Conservation (phyloP, 1,284 basidiomycete genomes). For the Fereydounia khargensis region DNA sequence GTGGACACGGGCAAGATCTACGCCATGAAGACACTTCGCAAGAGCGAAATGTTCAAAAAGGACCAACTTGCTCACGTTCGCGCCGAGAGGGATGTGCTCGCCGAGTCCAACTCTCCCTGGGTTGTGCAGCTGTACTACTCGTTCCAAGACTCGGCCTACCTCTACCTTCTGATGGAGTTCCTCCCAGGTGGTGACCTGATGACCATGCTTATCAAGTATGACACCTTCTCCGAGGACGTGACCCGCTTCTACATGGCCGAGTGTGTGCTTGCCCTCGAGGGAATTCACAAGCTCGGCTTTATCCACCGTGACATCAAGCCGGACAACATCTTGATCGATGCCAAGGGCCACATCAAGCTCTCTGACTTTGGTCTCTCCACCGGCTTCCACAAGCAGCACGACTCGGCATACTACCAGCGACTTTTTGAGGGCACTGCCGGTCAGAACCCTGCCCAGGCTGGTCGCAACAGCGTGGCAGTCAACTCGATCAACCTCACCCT, state of each 20-base stretch:
- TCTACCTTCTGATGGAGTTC: slow-evolving; percentile 99
- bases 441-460: slow-evolving; percentile 36
- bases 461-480: slow-evolving; percentile 55
- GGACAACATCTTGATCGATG: slow-evolving; percentile 95
- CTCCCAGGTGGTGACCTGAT: slow-evolving; percentile 95
- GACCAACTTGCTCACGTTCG: slow-evolving; percentile 96
- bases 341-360: slow-evolving; percentile 87
- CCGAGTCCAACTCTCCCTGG: slow-evolving; percentile 96
- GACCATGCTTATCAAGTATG: slow-evolving; percentile 99
- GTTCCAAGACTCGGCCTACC: slow-evolving; percentile 92
- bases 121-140: slow-evolving; percentile 98
- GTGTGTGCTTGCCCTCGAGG: slow-evolving; percentile 95
- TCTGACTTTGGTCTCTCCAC: slow-evolving; percentile 94
- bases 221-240: slow-evolving; percentile 97
- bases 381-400: slow-evolving; percentile 90
- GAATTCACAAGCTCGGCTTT: slow-evolving; percentile 97
- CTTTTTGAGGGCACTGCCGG: slow-evolving; percentile 67
- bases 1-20: slow-evolving; percentile 96
- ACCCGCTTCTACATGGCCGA: slow-evolving; percentile 99
- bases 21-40: slow-evolving; percentile 97
- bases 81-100: slow-evolving; percentile 95
- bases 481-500: slow-evolving; percentile 56
- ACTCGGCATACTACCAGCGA: slow-evolving; percentile 90
- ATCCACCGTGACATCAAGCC: slow-evolving; percentile 96
- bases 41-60: slow-evolving; percentile 98